These are phyloP conservation scores for Fusarium redolens DNA, from an alignment of 2,329 filamentous ascomycete genomes.

Conservation along the genomic window DNA sequence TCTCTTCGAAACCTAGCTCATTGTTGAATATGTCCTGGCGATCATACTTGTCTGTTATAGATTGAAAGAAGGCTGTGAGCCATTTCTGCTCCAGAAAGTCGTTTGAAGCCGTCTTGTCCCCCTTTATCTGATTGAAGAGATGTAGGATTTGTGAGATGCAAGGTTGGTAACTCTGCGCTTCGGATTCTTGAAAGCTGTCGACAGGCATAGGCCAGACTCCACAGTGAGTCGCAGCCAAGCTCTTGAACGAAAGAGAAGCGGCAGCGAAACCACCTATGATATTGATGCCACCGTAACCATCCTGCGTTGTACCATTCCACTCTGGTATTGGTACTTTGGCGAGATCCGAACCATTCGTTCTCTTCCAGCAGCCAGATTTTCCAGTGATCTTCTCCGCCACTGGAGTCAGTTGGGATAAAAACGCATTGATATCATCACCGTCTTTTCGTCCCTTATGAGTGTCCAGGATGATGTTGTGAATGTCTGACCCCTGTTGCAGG, in stretches of 20 bases:
- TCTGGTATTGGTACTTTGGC: slow-evolving; percentile 41
- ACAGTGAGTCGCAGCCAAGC: slow-evolving; percentile 54
- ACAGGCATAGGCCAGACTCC: slow-evolving; percentile 54
- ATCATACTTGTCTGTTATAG: slow-evolving; percentile 50
- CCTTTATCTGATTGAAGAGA: slow-evolving; percentile 46
- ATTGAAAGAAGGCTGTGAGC: slow-evolving; percentile 49
- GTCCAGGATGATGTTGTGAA: slow-evolving; percentile 48
- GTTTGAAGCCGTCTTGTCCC: slow-evolving; percentile 1
- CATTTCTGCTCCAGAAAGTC: slow-evolving; percentile 46
- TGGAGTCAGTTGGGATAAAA: slow-evolving; percentile 31
- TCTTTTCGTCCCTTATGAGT: slow-evolving; percentile 42
- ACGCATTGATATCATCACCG: slow-evolving; percentile 35
- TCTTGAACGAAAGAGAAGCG: slow-evolving; percentile 57
- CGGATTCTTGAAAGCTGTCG: slow-evolving; percentile 55
- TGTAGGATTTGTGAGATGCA: slow-evolving; percentile 54
- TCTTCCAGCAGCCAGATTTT: slow-evolving; percentile 19
- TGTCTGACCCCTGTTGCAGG: slow-evolving; percentile 53
- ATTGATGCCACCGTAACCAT: slow-evolving; percentile 53
- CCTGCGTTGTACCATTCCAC: slow-evolving; percentile 34
- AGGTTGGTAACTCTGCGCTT: slow-evolving; percentile 56
- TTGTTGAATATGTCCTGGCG: slow-evolving; percentile 48
- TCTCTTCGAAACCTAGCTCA: slow-evolving; percentile 46
- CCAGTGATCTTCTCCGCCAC: slow-evolving; percentile 31
- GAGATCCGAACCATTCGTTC: slow-evolving; percentile 39
- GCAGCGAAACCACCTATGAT: slow-evolving; percentile 54